Conservation (phyloP, 2,329 filamentous ascomycete genomes). For the Trichoderma sp. region DNA sequence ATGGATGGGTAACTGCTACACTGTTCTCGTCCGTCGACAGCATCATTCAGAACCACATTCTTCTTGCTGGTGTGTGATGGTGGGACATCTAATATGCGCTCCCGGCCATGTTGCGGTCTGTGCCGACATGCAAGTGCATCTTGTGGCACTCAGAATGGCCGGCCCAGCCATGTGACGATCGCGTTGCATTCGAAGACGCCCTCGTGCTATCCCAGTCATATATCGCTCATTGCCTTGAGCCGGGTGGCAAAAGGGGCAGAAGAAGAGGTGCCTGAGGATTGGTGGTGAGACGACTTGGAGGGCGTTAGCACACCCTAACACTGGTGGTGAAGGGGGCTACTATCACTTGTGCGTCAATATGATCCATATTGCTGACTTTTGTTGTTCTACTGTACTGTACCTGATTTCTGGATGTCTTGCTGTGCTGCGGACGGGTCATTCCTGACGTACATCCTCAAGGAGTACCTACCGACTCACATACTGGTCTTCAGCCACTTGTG, state of each 20-base stretch:
- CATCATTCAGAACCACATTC: too few species aligned
- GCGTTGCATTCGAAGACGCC: conserved; percentile 25
- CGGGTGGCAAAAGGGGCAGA: conserved; percentile 9
- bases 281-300: neutral
- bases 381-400: too few species aligned
- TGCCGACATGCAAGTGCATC: conserved; percentile 9
- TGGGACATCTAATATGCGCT: neutral
- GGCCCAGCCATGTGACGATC: conserved; percentile 20
- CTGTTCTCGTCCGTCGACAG: too few species aligned
- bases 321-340: neutral
- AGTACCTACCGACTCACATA: too few species aligned
- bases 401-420: too few species aligned
- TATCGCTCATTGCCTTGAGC: conserved; percentile 4
- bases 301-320: neutral
- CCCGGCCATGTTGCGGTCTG: neutral
- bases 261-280: neutral
- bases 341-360: too few species aligned
- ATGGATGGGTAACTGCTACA: too few species aligned
- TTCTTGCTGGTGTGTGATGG: too few species aligned
- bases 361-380: too few species aligned
- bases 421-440: neutral
- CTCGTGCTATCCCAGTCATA: neutral
- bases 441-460: too few species aligned
- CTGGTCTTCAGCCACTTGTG: too few species aligned
- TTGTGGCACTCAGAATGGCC: conserved; percentile 4